phyloP scores from a whole-genome alignment of 495 filamentous ascomycete genomes.

The Xylona heveae region DNA sequence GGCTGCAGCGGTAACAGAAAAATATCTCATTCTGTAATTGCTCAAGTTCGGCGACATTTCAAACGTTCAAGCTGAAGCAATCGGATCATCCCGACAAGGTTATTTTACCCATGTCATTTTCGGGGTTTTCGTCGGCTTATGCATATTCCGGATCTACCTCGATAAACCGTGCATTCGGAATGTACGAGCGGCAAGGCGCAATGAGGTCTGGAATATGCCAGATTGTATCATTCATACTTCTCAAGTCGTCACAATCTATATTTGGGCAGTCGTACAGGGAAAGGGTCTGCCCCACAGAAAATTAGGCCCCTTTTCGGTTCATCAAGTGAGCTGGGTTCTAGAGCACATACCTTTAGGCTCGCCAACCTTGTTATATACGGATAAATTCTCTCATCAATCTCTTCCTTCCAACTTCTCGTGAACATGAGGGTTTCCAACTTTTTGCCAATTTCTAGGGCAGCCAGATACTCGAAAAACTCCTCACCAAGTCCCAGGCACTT shows the following conservation, averaged over 20 bases:
- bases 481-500: slow-evolving; percentile 8
- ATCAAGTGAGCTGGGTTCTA: background rate
- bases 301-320: background rate
- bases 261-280: slow-evolving; percentile 5
- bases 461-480: slow-evolving; percentile 10
- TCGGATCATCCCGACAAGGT: too few relatives aligned
- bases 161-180: slow-evolving; percentile 1
- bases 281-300: slow-evolving; percentile 2
- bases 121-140: too few relatives aligned
- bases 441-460: slow-evolving; percentile 6
- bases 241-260: slow-evolving; percentile 3
- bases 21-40: too few relatives aligned
- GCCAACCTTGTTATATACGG: slow-evolving; percentile 7
- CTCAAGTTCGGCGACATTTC: too few relatives aligned
- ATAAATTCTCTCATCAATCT: slow-evolving; percentile 8
- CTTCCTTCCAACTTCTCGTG: slow-evolving; percentile 5
- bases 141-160: slow-evolving; percentile 8
- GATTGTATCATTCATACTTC: slow-evolving; percentile 3
- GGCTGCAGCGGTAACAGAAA: slow-evolving; percentile 34
- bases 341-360: slow-evolving; percentile 8
- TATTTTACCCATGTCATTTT: too few relatives aligned
- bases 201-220: slow-evolving; percentile 9
- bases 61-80: too few relatives aligned
- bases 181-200: background rate
- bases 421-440: slow-evolving; percentile 7